Percentiles rank a stretch among this genome's conserved stretches.
These are phyloP conservation scores for Trebouxia sp. DNA, from an alignment of 139 green algal genomes.

Conservation along the genomic window DNA sequence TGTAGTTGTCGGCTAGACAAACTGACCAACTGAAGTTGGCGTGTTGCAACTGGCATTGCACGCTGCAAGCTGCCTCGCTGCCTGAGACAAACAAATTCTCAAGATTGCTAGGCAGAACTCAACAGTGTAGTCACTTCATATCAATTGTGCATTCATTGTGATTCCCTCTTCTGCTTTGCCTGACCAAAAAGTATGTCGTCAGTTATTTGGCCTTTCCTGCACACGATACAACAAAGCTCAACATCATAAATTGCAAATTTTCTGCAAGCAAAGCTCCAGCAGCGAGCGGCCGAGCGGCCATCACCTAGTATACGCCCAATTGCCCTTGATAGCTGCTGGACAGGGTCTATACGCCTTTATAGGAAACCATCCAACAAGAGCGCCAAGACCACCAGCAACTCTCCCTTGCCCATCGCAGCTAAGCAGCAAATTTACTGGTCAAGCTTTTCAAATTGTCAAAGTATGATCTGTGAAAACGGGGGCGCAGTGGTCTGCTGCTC, in stretches of 20 bases:
- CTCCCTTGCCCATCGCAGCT: conserved; percentile 75
- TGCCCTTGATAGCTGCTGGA: conserved; percentile 50
- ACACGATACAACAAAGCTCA: not conserved
- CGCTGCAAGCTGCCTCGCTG: no score
- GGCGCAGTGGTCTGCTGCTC: not conserved
- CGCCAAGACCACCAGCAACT: conserved; percentile 71
- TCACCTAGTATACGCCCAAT: conserved; percentile 72
- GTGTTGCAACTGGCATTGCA: no score
- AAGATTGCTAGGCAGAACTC: not conserved
- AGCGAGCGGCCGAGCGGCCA: not conserved
- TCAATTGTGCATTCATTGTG: not conserved
- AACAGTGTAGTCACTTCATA: no score
- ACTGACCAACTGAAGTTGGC: no score
- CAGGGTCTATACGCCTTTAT: conserved; percentile 91
- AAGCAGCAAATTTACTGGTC: not conserved
- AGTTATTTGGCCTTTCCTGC: conserved; percentile 80
- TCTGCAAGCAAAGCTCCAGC: not conserved
- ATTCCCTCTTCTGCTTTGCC: conserved; percentile 6
- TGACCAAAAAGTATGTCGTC: conserved; percentile 79
- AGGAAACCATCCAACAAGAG: conserved; percentile 81
- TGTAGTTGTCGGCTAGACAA: no score
- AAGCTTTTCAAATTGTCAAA: no score
- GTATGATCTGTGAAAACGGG: no score
- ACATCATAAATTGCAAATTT: no score
- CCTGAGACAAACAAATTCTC: no score